Percentiles rank a stretch among this genome's conserved stretches.
Conservation (phyloP, 305 asterid species). For the Ilex paraguariensis region DNA sequence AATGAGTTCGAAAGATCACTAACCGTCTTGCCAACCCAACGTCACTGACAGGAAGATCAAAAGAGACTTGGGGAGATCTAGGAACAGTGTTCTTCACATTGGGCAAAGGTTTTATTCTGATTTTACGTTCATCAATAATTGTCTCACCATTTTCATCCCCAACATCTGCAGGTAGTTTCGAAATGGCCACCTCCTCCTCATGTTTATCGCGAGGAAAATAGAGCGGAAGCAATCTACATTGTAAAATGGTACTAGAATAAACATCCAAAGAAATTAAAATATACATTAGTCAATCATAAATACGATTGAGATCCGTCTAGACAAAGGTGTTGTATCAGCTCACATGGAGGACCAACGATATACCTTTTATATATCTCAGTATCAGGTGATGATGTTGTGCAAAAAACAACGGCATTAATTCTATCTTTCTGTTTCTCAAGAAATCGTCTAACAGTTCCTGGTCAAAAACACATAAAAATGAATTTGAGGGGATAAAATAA, state of each 20-base stretch:
- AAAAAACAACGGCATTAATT: constrained; percentile 66
- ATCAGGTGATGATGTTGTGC: constrained; percentile 68
- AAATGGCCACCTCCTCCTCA: constrained; percentile 70
- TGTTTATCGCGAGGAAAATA: constrained; percentile 81
- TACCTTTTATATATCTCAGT: constrained; percentile 92
- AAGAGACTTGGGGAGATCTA: constrained; percentile 35
- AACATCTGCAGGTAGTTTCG: constrained; percentile 88
- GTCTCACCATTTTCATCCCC: constrained; percentile 97
- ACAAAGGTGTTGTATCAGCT: too few relatives aligned
- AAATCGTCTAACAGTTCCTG: constrained; percentile 91
- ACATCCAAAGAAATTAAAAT: too few relatives aligned
- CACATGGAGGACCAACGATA: neutral
- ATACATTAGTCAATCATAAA: too few relatives aligned
- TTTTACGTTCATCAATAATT: constrained; percentile 73
- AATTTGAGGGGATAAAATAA: constrained; percentile 11
- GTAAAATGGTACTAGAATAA: too few relatives aligned
- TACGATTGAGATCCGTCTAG: too few relatives aligned
- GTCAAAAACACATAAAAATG: constrained; percentile 14
- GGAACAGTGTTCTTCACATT: constrained; percentile 52
- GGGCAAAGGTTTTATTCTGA: constrained; percentile 79
- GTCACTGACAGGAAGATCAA: constrained; percentile 57
- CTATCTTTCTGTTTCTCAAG: constrained; percentile 87
- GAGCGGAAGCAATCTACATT: constrained; percentile 76
- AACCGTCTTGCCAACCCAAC: constrained; percentile 63
- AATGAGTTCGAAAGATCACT: constrained; percentile 14